These are phyloP conservation scores for Mediolabrus comicus DNA, from an alignment of 108 stramenopile species.

Conservation along the genomic window DNA sequence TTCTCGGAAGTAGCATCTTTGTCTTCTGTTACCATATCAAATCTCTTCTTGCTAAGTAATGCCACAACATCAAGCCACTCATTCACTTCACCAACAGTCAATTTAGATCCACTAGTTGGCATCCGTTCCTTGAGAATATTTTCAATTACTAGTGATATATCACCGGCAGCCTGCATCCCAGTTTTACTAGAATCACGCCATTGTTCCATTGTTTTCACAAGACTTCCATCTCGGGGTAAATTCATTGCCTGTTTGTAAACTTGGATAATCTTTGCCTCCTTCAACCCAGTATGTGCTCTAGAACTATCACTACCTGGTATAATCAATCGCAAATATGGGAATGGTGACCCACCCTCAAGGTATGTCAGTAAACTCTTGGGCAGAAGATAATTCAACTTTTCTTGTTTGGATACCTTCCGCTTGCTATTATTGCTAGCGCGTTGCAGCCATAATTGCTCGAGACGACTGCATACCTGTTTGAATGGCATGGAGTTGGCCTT, in stretches of 20 bases:
- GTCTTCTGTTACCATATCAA: conserved; percentile 7
- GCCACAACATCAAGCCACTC: conserved; percentile 73
- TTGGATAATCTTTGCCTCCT: conserved; percentile 70
- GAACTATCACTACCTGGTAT: conserved; percentile 67
- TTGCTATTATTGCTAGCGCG: conserved; percentile 15
- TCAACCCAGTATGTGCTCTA: conserved; percentile 58
- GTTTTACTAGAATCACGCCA: conserved; percentile 62
- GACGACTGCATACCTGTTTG: conserved; percentile 40
- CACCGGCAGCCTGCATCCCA: conserved; percentile 53
- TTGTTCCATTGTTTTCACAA: conserved; percentile 47
- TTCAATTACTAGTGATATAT: conserved; percentile 65
- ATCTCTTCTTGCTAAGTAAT: conserved; percentile 22
- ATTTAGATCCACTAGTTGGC: conserved; percentile 31
- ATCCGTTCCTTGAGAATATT: conserved; percentile 55
- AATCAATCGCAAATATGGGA: conserved; percentile 69
- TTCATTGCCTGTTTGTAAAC: conserved; percentile 67
- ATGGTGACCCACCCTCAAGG: conserved; percentile 40
- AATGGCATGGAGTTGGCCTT: conserved; percentile 61
- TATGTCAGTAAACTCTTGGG: conserved; percentile 39
- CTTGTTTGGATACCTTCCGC: conserved; percentile 20
- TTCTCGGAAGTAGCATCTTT: conserved; percentile 3
- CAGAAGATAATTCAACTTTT: conserved; percentile 50
- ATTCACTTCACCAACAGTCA: conserved; percentile 74
- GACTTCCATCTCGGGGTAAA: conserved; percentile 32
- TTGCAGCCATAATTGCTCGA: conserved; percentile 62